Evolutionary conservation across 108 stramenopile genomes (phyloP), one percentile per base, ranked within the genome.

Genomic region (Chaetoceros muelleri): DNA sequence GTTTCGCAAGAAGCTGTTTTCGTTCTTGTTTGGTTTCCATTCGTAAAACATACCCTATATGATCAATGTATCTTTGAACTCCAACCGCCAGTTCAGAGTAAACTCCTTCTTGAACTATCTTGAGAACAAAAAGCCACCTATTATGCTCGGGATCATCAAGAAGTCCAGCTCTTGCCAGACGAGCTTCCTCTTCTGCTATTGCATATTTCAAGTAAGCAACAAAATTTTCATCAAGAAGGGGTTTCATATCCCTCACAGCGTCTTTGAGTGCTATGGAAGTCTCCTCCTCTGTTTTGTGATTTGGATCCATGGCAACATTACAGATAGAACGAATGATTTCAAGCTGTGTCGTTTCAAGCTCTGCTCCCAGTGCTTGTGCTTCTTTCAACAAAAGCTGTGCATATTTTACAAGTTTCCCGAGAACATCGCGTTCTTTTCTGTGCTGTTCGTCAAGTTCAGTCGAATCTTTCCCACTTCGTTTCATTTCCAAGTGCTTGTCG

Each of bases 151-250:
- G 85, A 55, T 93, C 91, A 48, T 87, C 87, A 16, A 87, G 53
- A 20, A 82, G 34, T 7, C 86, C 82, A 3, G 64, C 63, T 24
- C 85, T 67, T 49, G 84, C 85, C 26, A 93, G 59, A 21, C 74
- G 65, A n/a, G 63, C 87, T 61, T 93, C 82, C 59, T 93, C 91
- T 46, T 93, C 91, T 1, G 79, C 86, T 57, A 93, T 84, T 22
- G 91, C 91, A 58, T 81, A 93, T 57, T 93, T 93, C 28, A 93
- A 55, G 60, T 93, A 93, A 30, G 85, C 91, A 28, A 93, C 79
- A 63, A 93, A 89, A 1, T 69, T 53, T 55, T 93, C 87, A 66
- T 93, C 91, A 22, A 93, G 62, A 25, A 93, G 62, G 3, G 91
- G 84, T 44, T 84, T 74, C 85, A 93, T 88, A 53, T 88, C 87